Evolutionary conservation across 108 stramenopile species (phyloP).

Genomic region (Conticribra guillardii): DNA sequence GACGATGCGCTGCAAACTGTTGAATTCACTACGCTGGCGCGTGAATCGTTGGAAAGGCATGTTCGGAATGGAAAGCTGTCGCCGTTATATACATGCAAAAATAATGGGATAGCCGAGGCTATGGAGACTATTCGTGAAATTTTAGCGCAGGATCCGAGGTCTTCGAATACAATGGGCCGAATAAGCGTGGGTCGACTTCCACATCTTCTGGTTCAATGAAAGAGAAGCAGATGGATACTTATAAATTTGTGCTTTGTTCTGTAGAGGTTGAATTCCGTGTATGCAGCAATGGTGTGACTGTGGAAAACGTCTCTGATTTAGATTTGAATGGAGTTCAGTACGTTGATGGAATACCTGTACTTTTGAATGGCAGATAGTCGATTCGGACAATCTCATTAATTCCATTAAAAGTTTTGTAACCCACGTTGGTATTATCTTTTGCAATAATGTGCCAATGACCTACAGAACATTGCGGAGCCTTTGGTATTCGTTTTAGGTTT

Average conservation of each 20-base stretch:
- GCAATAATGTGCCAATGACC: too few species aligned
- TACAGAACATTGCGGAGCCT: too few species aligned
- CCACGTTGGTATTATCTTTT: too few species aligned
- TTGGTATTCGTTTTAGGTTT: too few species aligned
- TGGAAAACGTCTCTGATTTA: slow-evolving; percentile 26
- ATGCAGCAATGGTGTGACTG: slow-evolving; percentile 22
- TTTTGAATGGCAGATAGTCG: slow-evolving; percentile 7
- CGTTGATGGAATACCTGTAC: slow-evolving; percentile 52
- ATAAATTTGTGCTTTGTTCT: slow-evolving; percentile 48
- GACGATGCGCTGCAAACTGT: slow-evolving; percentile 65
- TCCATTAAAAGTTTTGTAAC: too few species aligned
- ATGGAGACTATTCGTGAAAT: slow-evolving; percentile 62
- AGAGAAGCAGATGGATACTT: slow-evolving; percentile 3
- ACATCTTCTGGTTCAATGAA: background rate
- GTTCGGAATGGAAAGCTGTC: slow-evolving; percentile 47
- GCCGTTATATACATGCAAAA: slow-evolving; percentile 61
- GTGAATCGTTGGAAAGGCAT: slow-evolving; percentile 29
- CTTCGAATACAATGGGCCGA: slow-evolving; percentile 66
- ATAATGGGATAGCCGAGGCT: slow-evolving; percentile 52
- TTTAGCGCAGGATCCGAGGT: slow-evolving; percentile 80
- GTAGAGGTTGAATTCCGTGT: slow-evolving; percentile 48
- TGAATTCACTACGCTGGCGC: slow-evolving; percentile 53
- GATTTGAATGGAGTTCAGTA: slow-evolving; percentile 27
- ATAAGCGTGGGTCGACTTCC: slow-evolving; percentile 58
- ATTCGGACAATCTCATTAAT: too few species aligned